Base-by-base conservation (phyloP, 768 basidiomycete species). In the Tulasnella sp. region DNA sequence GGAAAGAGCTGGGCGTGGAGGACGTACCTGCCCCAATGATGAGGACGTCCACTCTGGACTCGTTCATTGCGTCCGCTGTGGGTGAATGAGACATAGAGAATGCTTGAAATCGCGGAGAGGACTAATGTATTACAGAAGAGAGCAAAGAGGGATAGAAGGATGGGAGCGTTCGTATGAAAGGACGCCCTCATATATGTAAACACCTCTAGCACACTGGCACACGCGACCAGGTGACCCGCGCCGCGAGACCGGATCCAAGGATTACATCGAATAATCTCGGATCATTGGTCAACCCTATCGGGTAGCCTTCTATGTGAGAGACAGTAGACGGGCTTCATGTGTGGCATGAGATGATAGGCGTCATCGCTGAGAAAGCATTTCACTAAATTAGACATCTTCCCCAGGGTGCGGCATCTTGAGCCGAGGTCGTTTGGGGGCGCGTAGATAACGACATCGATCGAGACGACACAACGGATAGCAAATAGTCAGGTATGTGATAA, bases 41-140 rank as follows among this genome's bases (percentile, higher is more conserved):
- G 3, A 80, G 73, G n/a, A 80, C 79, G 51, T 80, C 79, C 51
- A 80, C 79, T 23, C 73, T 57, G 29, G 79, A 80, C 32, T 77
- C 72, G 3, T 42, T 70, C 1, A 67, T n/a, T 5, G 5, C 48
- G 20, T 32, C n/a, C 15, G 20, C 26, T 5, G 18, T 51, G 35
- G 35, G 5, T 37, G 40, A 61, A 61, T 75, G 48, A 15, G 75
- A 75, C 29, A 61, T 55, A 6, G 15, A 35, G 51, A 35, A n/a
- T 75, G 35, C n/a, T 32, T 32, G 74, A 55, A 32, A 3, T 18
- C 15, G 20, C 15, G 7, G 7, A 55, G 26, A 51, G 48, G 6
- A 29, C 48, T 37, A 16, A 9, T 51, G 57, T 29, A 55, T 15
- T 39, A 55, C 13, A 32, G 32, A 42, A 46, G n/a, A 37, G 44